Conservation (phyloP, 1,284 basidiomycete species). For the Omphalotus olearius region DNA sequence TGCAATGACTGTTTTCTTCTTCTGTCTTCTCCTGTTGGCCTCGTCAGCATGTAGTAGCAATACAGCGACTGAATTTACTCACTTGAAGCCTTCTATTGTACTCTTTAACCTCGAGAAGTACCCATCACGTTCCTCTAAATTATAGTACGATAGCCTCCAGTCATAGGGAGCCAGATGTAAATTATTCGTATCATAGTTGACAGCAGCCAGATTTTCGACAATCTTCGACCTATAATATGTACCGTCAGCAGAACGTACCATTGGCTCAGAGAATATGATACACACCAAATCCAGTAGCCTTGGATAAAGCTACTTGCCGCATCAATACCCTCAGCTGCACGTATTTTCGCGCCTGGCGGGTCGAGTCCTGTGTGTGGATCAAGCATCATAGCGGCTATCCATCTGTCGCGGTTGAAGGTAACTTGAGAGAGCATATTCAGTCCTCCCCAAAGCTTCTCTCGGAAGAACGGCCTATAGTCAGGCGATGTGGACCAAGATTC, state of each 20-base stretch:
- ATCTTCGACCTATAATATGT: slow-evolving; percentile 71
- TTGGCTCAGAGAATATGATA: slow-evolving; percentile 3
- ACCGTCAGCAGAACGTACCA: background rate
- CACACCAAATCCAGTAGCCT: slow-evolving; percentile 93
- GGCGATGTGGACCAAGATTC: slow-evolving; percentile 85
- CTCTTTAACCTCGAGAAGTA: slow-evolving; percentile 89
- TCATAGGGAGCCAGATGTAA: slow-evolving; percentile 86
- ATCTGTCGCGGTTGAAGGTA: slow-evolving; percentile 74
- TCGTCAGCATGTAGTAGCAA: background rate
- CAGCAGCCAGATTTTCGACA: slow-evolving; percentile 88
- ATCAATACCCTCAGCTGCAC: slow-evolving; percentile 89
- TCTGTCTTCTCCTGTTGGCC: slow-evolving; percentile 53
- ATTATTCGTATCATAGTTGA: slow-evolving; percentile 91
- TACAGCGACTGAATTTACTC: slow-evolving; percentile 19
- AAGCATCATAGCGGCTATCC: slow-evolving; percentile 89
- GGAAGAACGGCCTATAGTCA: slow-evolving; percentile 77
- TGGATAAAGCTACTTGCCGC: slow-evolving; percentile 90
- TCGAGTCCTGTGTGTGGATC: slow-evolving; percentile 93
- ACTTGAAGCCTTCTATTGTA: slow-evolving; percentile 84
- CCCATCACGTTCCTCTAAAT: slow-evolving; percentile 88
- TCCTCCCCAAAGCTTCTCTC: slow-evolving; percentile 85
- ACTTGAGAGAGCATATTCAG: slow-evolving; percentile 82
- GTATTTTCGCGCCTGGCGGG: slow-evolving; percentile 83
- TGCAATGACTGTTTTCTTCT: slow-evolving; percentile 83
- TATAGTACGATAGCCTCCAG: slow-evolving; percentile 89